phyloP scores from a whole-genome alignment of 306 rosid species.

The Coriaria nepalensis region DNA sequence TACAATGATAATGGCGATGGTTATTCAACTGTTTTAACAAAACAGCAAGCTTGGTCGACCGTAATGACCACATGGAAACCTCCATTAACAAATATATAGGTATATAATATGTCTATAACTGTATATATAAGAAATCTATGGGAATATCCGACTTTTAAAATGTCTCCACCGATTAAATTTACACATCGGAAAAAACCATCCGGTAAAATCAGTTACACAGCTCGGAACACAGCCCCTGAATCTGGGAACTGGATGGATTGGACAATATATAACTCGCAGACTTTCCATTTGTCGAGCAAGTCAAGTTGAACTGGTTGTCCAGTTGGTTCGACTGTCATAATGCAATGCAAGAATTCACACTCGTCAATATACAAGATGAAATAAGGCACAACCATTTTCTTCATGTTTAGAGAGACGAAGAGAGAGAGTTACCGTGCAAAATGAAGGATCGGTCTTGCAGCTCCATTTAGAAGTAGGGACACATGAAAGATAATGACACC shows the following conservation, averaged over 20 bases:
- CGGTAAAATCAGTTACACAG: slow-evolving; percentile 43
- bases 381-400: background rate
- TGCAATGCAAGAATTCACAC: background rate
- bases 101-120: too few relatives aligned
- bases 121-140: too few relatives aligned
- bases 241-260: slow-evolving; percentile 47
- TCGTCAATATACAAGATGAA: slow-evolving; percentile 6
- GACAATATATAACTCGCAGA: slow-evolving; percentile 23
- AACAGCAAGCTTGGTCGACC: too few relatives aligned
- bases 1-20: too few relatives aligned
- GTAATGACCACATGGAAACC: too few relatives aligned
- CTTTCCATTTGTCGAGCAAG: slow-evolving; percentile 76
- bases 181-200: too few relatives aligned
- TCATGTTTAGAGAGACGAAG: background rate
- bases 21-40: too few relatives aligned
- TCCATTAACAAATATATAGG: too few relatives aligned
- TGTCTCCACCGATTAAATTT: too few relatives aligned
- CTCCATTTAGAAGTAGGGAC: slow-evolving; percentile 96
- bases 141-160: too few relatives aligned
- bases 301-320: slow-evolving; percentile 56
- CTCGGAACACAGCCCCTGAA: slow-evolving; percentile 58
- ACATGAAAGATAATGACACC: slow-evolving; percentile 96
- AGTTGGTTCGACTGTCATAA: slow-evolving; percentile 56
- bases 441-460: slow-evolving; percentile 63
- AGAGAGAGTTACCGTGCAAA: slow-evolving; percentile 43